Conservation (phyloP, 345 rosid genomes). For the Diplotaxis tenuifolia region DNA sequence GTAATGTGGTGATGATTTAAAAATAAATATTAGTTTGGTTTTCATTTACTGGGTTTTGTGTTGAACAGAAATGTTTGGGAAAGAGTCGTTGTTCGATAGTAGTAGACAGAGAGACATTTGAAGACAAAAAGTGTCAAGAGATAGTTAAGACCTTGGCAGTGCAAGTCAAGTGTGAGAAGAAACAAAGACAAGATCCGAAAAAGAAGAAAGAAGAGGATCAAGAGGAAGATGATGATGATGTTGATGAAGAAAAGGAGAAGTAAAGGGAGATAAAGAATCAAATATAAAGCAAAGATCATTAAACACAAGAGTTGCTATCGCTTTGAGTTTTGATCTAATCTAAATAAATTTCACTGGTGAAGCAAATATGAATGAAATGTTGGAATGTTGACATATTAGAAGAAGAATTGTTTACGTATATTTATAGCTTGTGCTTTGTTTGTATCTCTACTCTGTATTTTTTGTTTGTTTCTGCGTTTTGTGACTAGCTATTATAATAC, state of each 20-base stretch:
- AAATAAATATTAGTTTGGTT: not conserved
- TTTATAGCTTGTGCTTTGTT: not conserved
- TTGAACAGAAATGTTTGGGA: constrained; percentile 57
- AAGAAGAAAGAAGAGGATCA: not conserved
- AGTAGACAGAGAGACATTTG: constrained; percentile 42
- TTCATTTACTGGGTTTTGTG: not conserved
- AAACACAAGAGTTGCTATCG: not conserved
- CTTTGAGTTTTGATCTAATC: not conserved
- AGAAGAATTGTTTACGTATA: not conserved
- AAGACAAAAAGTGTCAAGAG: constrained; percentile 42
- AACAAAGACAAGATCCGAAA: not conserved
- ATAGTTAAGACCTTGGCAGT: constrained; percentile 53
- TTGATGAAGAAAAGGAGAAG: not conserved
- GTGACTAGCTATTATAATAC: not conserved
- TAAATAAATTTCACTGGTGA: not conserved
- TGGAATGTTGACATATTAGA: not conserved
- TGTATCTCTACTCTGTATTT: not conserved
- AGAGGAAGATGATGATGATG: not conserved
- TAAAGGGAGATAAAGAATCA: not conserved
- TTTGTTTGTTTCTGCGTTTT: not conserved
- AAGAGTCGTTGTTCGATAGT: constrained; percentile 36
- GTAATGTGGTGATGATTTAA: constrained; percentile 29
- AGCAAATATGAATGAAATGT: not conserved
- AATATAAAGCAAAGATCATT: not conserved
- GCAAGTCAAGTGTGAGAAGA: constrained; percentile 54